Evolutionary conservation across 2,329 filamentous ascomycete genomes (phyloP).

Genomic region (Neofusicoccum cordaticola): DNA sequence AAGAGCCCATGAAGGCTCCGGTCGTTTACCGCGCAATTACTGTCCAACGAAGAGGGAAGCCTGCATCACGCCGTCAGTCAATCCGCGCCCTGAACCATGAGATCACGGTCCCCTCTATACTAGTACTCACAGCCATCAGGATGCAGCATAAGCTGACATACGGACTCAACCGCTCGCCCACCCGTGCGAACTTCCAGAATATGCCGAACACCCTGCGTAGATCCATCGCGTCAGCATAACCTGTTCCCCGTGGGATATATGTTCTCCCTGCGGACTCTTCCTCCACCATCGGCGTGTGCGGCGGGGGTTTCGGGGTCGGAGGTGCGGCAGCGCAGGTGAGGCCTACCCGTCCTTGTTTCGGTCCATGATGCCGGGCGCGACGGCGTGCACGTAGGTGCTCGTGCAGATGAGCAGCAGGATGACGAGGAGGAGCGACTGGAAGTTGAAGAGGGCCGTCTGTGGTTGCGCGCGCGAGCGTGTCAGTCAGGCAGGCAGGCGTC

Average conservation of each 20-base stretch:
- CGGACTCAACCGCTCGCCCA: slow-evolving; percentile 89
- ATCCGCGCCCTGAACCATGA: no score
- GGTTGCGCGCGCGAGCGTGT: not conserved
- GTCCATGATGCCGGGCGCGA: slow-evolving; percentile 87
- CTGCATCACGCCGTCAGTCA: slow-evolving; percentile 12
- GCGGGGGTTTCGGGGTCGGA: not conserved
- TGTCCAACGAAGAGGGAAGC: slow-evolving; percentile 25
- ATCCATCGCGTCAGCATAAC: not conserved
- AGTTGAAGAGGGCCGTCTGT: slow-evolving; percentile 96
- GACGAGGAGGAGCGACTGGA: slow-evolving; percentile 92
- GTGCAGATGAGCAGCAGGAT: slow-evolving; percentile 95
- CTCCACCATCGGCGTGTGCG: no score
- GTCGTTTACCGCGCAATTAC: not conserved
- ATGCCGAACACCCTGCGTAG: slow-evolving; percentile 67
- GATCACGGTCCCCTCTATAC: not conserved
- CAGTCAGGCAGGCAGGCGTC: no score
- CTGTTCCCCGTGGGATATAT: not conserved
- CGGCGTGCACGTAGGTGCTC: slow-evolving; percentile 86
- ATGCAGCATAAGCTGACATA: slow-evolving; percentile 94
- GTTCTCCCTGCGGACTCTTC: not conserved
- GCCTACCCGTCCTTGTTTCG: slow-evolving; percentile 84
- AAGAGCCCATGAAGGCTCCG: not conserved
- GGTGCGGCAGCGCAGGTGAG: not conserved
- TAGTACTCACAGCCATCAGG: slow-evolving; percentile 75
- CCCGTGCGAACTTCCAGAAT: slow-evolving; percentile 92